These are phyloP conservation scores for Pseudogymnoascus sp. DNA, from an alignment of 2,329 filamentous ascomycete species.

Conservation along the genomic window DNA sequence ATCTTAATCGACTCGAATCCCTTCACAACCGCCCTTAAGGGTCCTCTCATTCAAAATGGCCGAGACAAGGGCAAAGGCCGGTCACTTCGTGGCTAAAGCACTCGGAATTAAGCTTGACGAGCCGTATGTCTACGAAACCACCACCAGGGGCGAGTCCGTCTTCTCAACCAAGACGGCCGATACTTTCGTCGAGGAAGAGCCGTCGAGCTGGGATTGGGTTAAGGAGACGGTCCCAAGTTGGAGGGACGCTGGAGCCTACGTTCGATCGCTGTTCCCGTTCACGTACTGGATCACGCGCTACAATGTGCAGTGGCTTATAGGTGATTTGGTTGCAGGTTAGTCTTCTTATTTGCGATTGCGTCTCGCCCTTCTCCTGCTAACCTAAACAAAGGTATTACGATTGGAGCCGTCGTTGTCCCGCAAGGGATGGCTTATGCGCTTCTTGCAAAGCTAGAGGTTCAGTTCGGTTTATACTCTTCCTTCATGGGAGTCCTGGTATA, in stretches of 20 bases:
- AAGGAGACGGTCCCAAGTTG: slow-evolving; percentile 52
- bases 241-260: slow-evolving; percentile 50
- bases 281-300: slow-evolving; percentile 81
- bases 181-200: slow-evolving; percentile 75
- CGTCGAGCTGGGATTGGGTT: slow-evolving; percentile 68
- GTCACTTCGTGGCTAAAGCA: slow-evolving; percentile 67
- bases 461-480: slow-evolving; percentile 88
- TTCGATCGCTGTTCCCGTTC: slow-evolving; percentile 75
- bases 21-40: not conserved
- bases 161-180: slow-evolving; percentile 67
- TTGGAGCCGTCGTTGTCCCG: slow-evolving; percentile 75
- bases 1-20: not conserved
- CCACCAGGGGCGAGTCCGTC: slow-evolving; percentile 70
- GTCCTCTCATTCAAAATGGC: slow-evolving; percentile 17
- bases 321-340: slow-evolving; percentile 79
- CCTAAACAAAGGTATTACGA: slow-evolving; percentile 49
- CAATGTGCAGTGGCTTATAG: slow-evolving; percentile 80
- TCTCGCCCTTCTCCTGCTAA: not conserved
- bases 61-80: slow-evolving; percentile 43
- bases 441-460: slow-evolving; percentile 67
- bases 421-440: slow-evolving; percentile 94
- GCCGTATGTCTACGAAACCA: slow-evolving; percentile 43
- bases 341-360: not conserved
- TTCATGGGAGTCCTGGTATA: slow-evolving; percentile 94
- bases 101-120: slow-evolving; percentile 76